A percentile compares a stretch with the other conserved stretches of the same genome.
Evolutionary conservation across 2,329 filamentous ascomycete genomes (phyloP).

Genomic region (Tolypocladium amazonense): DNA sequence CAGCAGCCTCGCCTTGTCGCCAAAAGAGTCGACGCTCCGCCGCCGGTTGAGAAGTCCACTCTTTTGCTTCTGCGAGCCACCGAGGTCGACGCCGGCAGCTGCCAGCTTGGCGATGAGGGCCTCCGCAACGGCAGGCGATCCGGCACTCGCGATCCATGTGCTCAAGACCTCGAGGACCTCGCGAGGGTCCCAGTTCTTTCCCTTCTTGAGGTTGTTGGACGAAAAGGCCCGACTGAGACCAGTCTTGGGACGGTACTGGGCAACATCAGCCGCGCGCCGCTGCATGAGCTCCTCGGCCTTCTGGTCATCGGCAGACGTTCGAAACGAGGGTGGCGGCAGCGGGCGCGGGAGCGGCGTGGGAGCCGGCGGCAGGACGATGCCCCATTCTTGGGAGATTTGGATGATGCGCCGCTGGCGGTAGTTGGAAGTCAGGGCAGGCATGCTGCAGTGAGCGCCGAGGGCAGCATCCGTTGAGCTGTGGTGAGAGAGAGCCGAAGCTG

Average conservation of each 20-base stretch:
- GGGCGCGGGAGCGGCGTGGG: constrained; percentile 30
- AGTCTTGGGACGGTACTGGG: constrained; percentile 26
- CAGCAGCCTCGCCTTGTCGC: constrained; percentile 38
- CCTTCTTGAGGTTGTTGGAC: constrained; percentile 28
- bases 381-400: constrained; percentile 40
- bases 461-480: neutral
- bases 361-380: constrained; percentile 29
- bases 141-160: constrained; percentile 35
- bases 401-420: constrained; percentile 36
- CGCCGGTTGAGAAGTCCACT: constrained; percentile 35
- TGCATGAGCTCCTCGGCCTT: constrained; percentile 44
- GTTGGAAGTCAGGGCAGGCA: constrained; percentile 20
- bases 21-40: constrained; percentile 36
- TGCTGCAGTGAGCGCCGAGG: constrained; percentile 3
- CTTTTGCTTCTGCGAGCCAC: constrained; percentile 36
- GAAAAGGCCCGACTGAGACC: constrained; percentile 28
- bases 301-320: constrained; percentile 37
- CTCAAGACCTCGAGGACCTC: constrained; percentile 42
- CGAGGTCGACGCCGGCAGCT: constrained; percentile 38
- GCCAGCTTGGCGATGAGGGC: constrained; percentile 40
- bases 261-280: constrained; percentile 26
- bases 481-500: neutral
- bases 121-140: constrained; percentile 45
- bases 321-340: constrained; percentile 29
- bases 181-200: constrained; percentile 40